Evolutionary conservation across 2,329 filamentous ascomycete genomes (phyloP).

Genomic region (Colletotrichum eleusines): DNA sequence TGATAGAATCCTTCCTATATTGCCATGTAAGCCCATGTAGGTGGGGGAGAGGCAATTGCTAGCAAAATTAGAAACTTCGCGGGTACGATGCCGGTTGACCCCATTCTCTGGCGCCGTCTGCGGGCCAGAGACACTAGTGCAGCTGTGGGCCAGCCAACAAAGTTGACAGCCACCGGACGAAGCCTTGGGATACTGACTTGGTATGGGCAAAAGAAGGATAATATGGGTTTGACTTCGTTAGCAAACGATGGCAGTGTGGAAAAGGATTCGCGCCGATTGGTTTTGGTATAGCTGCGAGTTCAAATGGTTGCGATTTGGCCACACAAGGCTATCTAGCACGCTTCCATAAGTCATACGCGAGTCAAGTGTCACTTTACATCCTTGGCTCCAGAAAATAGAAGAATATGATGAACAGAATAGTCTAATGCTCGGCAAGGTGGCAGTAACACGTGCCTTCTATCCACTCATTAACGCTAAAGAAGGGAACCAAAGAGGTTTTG

Average conservation of each 20-base stretch:
- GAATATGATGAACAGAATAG: background rate
- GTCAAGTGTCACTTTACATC: background rate
- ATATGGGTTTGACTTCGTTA: too few species aligned
- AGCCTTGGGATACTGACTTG: background rate
- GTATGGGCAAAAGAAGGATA: too few species aligned
- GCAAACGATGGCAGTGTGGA: too few species aligned
- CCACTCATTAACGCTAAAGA: too few species aligned
- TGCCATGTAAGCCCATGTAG: conserved; percentile 16
- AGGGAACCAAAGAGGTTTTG: too few species aligned
- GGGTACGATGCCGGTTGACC: too few species aligned
- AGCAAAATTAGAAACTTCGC: too few species aligned
- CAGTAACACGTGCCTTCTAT: background rate
- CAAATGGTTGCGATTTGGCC: background rate
- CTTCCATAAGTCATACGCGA: background rate
- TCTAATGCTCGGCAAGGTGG: background rate
- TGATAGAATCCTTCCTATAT: conserved; percentile 13
- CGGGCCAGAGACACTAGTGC: background rate
- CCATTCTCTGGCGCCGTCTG: too few species aligned
- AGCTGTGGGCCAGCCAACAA: background rate
- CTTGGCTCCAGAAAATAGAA: background rate
- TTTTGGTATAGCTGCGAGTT: background rate
- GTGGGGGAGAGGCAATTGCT: conserved; percentile 17
- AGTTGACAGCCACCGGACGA: background rate
- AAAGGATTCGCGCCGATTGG: background rate
- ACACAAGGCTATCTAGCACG: background rate